Evolutionary conservation across 164 flowering plant genomes (phyloP), one percentile per base, ranked within the genome.

Genomic region (Taxillus chinensis): DNA sequence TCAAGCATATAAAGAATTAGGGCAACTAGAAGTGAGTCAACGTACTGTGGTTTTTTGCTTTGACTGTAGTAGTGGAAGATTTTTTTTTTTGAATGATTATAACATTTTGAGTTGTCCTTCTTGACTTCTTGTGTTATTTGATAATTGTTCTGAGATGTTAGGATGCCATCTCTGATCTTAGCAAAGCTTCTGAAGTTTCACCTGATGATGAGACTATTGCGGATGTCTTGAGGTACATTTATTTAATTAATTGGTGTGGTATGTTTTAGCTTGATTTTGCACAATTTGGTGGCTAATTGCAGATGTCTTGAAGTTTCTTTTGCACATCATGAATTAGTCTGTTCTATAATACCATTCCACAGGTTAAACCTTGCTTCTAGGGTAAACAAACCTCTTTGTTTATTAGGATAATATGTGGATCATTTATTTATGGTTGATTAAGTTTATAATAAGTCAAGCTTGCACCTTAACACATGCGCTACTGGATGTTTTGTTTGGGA

Each of bases 161-260:
- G 99, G 86, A 83, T 70, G 99, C 97, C 45, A 85, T 93, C 57
- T 62, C 78, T 62, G 99, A 93, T 71, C 78, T 93, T 71, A 76
- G 71, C 55, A 82, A 76, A 71, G 99, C 99, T 38, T 77, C 63
- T 78, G 76, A 80, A 74, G 75, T 83, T 68, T 84, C 95, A 43
- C 97, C 95, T 54, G 86, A 80, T 60, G 96, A 93, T 74, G 99
- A 87, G 75, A 93, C 97, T 58, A 83, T 93, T 71, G 81, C 81
- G 45, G 81, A 84, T 43, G 87, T 82, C 6, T 77, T 90, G 52
- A 86, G 96, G 99, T 93, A 73, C 58, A 61, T 13, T 56, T 67
- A 63, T 56, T 51, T 56, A 38, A 11, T 64, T 58, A 15, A 15
- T 7, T 16, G 13, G 7, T 45, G 55, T 51, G 27, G 38, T 5